These are phyloP conservation scores for Pichia deserticola DNA, from an alignment of 805 yeast species.

Conservation along the genomic window DNA sequence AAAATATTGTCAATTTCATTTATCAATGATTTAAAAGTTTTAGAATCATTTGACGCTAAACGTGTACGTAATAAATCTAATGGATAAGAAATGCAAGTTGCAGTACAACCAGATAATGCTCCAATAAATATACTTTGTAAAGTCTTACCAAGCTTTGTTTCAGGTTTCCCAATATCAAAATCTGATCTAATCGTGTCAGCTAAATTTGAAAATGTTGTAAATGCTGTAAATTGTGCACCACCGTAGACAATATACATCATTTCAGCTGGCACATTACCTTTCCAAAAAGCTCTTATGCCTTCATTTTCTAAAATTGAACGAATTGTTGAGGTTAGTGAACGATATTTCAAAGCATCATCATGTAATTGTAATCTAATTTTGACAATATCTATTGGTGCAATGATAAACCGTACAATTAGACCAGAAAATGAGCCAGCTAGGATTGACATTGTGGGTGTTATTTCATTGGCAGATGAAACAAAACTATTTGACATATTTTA, in stretches of 20 bases:
- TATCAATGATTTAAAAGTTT: constrained; percentile 28
- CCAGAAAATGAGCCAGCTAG: constrained; percentile 73
- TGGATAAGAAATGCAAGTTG: constrained; percentile 77
- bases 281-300: constrained; percentile 70
- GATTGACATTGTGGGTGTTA: constrained; percentile 33
- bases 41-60: constrained; percentile 55
- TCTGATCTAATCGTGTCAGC: constrained; percentile 19
- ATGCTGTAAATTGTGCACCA: constrained; percentile 72
- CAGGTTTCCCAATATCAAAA: not conserved
- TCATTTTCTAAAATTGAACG: constrained; percentile 47
- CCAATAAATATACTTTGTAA: constrained; percentile 45
- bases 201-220: constrained; percentile 37
- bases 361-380: constrained; percentile 71
- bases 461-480: not conserved
- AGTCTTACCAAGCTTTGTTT: constrained; percentile 1
- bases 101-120: constrained; percentile 64
- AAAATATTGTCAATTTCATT: constrained; percentile 31
- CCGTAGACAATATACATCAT: constrained; percentile 80
- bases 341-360: constrained; percentile 25
- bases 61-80: constrained; percentile 85
- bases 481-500: not conserved
- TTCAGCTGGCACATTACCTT: constrained; percentile 92
- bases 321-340: constrained; percentile 33
- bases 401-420: constrained; percentile 39
- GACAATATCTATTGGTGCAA: constrained; percentile 73